Evolutionary conservation across 495 filamentous ascomycete species (phyloP).

Genomic region (Hypomontagnella monticulosa): DNA sequence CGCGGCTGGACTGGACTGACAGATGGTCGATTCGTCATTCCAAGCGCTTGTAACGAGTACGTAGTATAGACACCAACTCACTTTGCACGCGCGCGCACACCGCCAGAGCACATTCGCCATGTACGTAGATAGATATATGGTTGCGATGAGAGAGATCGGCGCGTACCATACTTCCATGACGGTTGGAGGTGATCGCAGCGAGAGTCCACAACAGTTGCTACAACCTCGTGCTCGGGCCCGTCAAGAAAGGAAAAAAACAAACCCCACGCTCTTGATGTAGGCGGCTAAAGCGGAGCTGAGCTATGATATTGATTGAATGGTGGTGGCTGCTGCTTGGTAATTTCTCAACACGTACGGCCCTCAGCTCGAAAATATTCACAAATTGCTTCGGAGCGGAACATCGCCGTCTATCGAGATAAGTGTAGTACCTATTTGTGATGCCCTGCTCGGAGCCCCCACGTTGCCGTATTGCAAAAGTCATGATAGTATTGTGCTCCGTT

Average conservation of each 20-base stretch:
- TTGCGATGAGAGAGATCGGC: constrained; percentile 35
- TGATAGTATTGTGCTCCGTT: constrained; percentile 4
- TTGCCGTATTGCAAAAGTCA: constrained; percentile 10
- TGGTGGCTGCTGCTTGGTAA: constrained; percentile 32
- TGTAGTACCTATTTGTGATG: background rate
- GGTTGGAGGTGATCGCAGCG: constrained; percentile 34
- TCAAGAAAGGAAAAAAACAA: constrained; percentile 26
- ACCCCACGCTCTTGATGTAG: constrained; percentile 35
- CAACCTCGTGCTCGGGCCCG: constrained; percentile 30
- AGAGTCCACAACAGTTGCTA: constrained; percentile 23
- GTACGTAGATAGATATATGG: constrained; percentile 24
- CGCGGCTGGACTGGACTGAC: constrained; percentile 19
- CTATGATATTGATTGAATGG: constrained; percentile 28
- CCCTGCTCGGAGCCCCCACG: constrained; percentile 23
- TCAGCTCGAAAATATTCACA: constrained; percentile 29
- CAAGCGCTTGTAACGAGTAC: constrained; percentile 13
- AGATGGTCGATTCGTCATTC: constrained; percentile 27
- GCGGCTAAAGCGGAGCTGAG: constrained; percentile 43
- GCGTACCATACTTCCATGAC: constrained; percentile 32
- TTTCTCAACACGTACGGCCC: constrained; percentile 16
- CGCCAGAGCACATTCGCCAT: constrained; percentile 17
- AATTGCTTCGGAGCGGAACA: constrained; percentile 16
- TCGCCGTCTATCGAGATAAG: constrained; percentile 13
- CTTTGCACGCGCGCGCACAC: constrained; percentile 19
- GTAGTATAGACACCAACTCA: constrained; percentile 10